Percentiles rank a stretch among this genome's conserved stretches.
These are phyloP conservation scores for Gossypium mustelinum DNA, from an alignment of 345 rosid genomes.

Conservation along the genomic window DNA sequence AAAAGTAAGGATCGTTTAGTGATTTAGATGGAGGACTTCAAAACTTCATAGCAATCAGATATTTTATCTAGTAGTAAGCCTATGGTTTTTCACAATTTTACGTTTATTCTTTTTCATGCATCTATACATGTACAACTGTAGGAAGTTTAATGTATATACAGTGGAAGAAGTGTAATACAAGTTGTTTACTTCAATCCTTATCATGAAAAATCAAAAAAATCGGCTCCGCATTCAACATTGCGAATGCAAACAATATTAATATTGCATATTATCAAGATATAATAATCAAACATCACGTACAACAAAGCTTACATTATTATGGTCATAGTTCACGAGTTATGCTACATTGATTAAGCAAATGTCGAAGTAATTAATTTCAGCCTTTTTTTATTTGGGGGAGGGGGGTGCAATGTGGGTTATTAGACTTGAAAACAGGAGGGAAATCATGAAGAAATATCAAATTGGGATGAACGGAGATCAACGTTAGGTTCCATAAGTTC, in stretches of 20 bases:
- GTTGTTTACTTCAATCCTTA: not conserved
- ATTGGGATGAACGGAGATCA: slow-evolving; percentile 7
- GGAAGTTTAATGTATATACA: too few relatives aligned
- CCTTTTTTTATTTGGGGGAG: not conserved
- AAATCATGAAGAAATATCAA: not conserved
- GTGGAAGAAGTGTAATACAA: not conserved
- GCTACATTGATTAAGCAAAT: not conserved
- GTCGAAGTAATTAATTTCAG: not conserved
- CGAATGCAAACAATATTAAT: not conserved
- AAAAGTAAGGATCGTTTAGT: not conserved
- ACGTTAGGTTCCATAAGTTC: not conserved
- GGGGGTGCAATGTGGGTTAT: too few relatives aligned
- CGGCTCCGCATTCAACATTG: not conserved
- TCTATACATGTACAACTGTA: too few relatives aligned
- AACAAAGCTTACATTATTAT: not conserved
- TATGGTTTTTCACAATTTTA: not conserved
- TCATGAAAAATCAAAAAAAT: not conserved
- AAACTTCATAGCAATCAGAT: too few relatives aligned
- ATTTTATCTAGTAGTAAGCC: not conserved
- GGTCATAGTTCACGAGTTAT: not conserved
- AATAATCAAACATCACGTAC: not conserved
- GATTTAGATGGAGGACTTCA: not conserved
- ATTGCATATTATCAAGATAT: not conserved
- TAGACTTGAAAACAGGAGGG: not conserved
- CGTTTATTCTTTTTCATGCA: not conserved